Evolutionary conservation across 2,329 filamentous ascomycete species (phyloP).

Genomic region (Penicillium italicum): DNA sequence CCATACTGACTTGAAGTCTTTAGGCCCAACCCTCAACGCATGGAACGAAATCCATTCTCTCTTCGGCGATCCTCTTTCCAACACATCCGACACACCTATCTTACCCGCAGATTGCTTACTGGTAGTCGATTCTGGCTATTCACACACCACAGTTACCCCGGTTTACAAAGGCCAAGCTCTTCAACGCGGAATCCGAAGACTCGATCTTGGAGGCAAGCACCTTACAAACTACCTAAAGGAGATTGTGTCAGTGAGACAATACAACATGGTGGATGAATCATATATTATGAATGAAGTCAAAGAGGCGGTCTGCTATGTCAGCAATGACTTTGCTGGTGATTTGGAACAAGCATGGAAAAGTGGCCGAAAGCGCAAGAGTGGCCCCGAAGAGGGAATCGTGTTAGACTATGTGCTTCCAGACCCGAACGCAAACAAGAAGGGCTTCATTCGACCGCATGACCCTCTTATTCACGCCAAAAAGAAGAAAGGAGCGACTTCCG

Average conservation of each 20-base stretch:
- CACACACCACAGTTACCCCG: constrained; percentile 85
- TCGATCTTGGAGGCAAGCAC: constrained; percentile 89
- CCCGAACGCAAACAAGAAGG: constrained; percentile 60
- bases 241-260: constrained; percentile 82
- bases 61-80: constrained; percentile 56
- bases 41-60: constrained; percentile 73
- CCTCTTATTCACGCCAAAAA: constrained; percentile 56
- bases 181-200: constrained; percentile 74
- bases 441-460: constrained; percentile 74
- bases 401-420: constrained; percentile 93
- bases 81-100: constrained; percentile 42
- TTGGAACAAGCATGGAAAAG: constrained; percentile 84
- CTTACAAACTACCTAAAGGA: constrained; percentile 91
- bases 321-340: constrained; percentile 69
- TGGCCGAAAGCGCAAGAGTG: constrained; percentile 47
- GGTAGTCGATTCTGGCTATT: constrained; percentile 87
- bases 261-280: constrained; percentile 91
- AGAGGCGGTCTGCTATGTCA: constrained; percentile 80
- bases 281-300: constrained; percentile 96
- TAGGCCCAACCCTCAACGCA: constrained; percentile 72
- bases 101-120: constrained; percentile 75
- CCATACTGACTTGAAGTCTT: neutral
- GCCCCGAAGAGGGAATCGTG: constrained; percentile 53
- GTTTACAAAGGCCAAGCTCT: constrained; percentile 76
- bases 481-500: constrained; percentile 48